Conservation (phyloP, 1,139 yeast species). For the Yamadazyma oceani region DNA sequence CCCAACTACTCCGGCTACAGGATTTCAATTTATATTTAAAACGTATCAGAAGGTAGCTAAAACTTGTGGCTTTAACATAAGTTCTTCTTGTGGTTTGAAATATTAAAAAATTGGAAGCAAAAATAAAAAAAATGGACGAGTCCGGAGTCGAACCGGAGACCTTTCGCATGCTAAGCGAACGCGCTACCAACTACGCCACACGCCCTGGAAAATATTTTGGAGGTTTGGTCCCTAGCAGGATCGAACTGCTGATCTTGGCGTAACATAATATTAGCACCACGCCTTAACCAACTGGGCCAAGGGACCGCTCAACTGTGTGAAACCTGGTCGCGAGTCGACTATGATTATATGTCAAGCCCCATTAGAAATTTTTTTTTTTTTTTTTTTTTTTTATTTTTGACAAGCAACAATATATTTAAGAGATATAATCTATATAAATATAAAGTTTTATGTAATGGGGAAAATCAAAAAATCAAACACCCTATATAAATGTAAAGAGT, state of each 20-base stretch:
- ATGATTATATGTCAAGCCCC: background rate
- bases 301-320: slow-evolving; percentile 46
- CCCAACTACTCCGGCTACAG: too few species aligned
- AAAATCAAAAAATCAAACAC: too few species aligned
- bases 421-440: too few species aligned
- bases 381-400: too few species aligned
- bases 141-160: slow-evolving; percentile 90
- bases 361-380: too few species aligned
- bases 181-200: slow-evolving; percentile 88
- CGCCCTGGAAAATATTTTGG: slow-evolving; percentile 9
- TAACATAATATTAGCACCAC: slow-evolving; percentile 65
- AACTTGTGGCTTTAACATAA: background rate
- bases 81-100: background rate
- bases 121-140: slow-evolving; percentile 60
- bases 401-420: too few species aligned
- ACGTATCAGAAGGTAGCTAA: background rate
- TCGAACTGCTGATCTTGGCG: slow-evolving; percentile 85
- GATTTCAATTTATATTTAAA: too few species aligned
- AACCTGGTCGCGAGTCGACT: too few species aligned
- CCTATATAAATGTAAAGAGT: too few species aligned
- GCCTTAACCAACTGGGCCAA: slow-evolving; percentile 91
- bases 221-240: slow-evolving; percentile 81
- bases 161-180: slow-evolving; percentile 89
- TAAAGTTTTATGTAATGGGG: too few species aligned
- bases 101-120: background rate